phyloP scores from a whole-genome alignment of 306 rosid genomes.

The Trichosanthes cucumerina region DNA sequence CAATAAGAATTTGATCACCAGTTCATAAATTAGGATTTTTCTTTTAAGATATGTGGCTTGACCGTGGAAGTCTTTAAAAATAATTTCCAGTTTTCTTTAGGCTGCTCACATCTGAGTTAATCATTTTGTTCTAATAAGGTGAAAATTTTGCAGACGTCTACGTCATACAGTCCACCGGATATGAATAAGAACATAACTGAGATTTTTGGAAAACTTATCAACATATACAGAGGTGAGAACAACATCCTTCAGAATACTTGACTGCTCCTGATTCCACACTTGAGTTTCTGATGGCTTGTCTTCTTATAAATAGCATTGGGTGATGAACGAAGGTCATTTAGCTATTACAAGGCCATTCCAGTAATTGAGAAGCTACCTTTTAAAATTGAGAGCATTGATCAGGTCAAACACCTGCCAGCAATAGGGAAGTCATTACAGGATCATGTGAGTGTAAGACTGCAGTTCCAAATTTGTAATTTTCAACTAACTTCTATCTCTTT shows the following conservation, averaged over 20 bases:
- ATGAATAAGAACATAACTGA: slow-evolving; percentile 62
- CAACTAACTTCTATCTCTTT: not conserved
- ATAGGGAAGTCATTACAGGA: slow-evolving; percentile 88
- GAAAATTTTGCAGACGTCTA: slow-evolving; percentile 30
- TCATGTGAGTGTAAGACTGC: slow-evolving; percentile 50
- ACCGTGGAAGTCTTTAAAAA: not conserved
- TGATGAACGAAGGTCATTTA: slow-evolving; percentile 83
- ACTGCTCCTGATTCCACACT: not conserved
- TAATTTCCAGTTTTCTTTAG: not conserved
- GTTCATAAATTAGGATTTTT: not conserved
- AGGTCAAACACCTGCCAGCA: slow-evolving; percentile 60
- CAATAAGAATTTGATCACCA: not conserved
- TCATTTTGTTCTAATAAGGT: slow-evolving; percentile 6
- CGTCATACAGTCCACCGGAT: slow-evolving; percentile 71
- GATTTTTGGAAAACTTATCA: slow-evolving; percentile 77
- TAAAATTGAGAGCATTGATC: slow-evolving; percentile 61
- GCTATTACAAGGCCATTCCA: slow-evolving; percentile 81
- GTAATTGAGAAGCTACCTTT: slow-evolving; percentile 79
- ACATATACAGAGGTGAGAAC: slow-evolving; percentile 71
- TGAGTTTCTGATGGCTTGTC: slow-evolving; percentile 19
- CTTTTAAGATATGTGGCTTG: not conserved
- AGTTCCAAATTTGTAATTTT: not conserved
- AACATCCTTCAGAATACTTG: not conserved
- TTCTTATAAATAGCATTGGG: slow-evolving; percentile 59
- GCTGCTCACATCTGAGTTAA: slow-evolving; percentile 1